These are phyloP conservation scores for Vigna unguiculata DNA, from an alignment of 306 rosid genomes.

Conservation along the genomic window DNA sequence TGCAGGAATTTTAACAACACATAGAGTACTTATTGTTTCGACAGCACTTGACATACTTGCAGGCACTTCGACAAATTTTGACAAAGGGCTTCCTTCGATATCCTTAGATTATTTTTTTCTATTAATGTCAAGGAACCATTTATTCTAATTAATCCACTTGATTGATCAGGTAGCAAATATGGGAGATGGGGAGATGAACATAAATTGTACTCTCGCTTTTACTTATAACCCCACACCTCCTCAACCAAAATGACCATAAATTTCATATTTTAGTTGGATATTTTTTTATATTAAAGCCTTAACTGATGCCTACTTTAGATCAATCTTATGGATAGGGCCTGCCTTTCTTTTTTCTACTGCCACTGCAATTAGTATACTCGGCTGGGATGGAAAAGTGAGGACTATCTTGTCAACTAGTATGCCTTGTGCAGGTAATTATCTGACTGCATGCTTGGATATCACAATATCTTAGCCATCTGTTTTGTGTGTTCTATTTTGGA, in stretches of 20 bases:
- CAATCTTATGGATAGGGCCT: conserved; percentile 97
- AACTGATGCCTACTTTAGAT: conserved; percentile 82
- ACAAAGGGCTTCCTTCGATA: conserved; percentile 97
- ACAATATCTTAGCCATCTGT: conserved; percentile 33
- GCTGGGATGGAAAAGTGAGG: conserved; percentile 99
- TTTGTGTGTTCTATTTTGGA: conserved; percentile 21
- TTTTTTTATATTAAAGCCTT: conserved; percentile 53
- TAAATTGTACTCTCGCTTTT: conserved; percentile 23
- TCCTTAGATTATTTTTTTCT: conserved; percentile 57
- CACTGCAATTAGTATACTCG: conserved; percentile 84
- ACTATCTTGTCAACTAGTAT: conserved; percentile 83
- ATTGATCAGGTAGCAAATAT: conserved; percentile 29
- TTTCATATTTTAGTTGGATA: conserved; percentile 22
- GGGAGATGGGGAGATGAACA: conserved; percentile 30
- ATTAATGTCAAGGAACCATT: conserved; percentile 31
- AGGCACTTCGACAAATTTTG: conserved; percentile 76
- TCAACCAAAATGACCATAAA: conserved; percentile 28
- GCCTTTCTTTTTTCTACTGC: conserved; percentile 97
- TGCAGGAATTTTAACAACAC: conserved; percentile 93
- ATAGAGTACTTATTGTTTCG: conserved; percentile 87
- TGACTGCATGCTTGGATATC: conserved; percentile 41
- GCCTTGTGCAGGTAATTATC: conserved; percentile 78
- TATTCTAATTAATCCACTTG: conserved; percentile 35
- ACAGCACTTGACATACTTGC: conserved; percentile 89
- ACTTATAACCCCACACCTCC: conserved; percentile 33